Percentiles rank a stretch among this genome's conserved stretches.
Conservation (phyloP, 306 rosid species). For the Dalbergia cultrata region DNA sequence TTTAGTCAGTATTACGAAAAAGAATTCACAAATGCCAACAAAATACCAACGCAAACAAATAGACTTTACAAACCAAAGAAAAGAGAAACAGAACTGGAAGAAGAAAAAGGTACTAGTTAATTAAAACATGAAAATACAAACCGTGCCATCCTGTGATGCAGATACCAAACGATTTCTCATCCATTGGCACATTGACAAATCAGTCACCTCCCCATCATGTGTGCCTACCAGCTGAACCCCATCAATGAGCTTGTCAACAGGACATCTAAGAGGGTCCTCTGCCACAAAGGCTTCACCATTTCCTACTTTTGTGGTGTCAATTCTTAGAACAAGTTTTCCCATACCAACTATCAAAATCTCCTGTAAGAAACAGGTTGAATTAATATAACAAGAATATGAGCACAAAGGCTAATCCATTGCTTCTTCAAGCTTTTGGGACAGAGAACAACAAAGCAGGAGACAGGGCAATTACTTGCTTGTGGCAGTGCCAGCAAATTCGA, state of each 20-base stretch:
- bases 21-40: background rate
- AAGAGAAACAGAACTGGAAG: background rate
- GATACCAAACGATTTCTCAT: constrained; percentile 97
- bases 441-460: constrained; percentile 27
- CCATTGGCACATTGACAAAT: constrained; percentile 99
- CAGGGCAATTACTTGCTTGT: constrained; percentile 78
- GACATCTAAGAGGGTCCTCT: constrained; percentile 82
- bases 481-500: constrained; percentile 97
- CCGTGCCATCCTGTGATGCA: constrained; percentile 97
- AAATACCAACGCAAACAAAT: background rate
- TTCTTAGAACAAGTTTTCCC: constrained; percentile 83
- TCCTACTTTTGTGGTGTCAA: constrained; percentile 94
- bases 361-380: constrained; percentile 57
- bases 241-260: constrained; percentile 86
- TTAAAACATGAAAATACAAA: constrained; percentile 51
- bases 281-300: constrained; percentile 74
- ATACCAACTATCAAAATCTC: constrained; percentile 93
- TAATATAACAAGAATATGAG: constrained; percentile 36
- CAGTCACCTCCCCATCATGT: constrained; percentile 96
- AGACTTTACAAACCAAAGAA: background rate
- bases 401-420: constrained; percentile 24
- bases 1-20: background rate
- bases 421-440: constrained; percentile 32
- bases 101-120: constrained; percentile 10
- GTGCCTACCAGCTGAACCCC: constrained; percentile 95